A percentile compares a stretch with the other conserved stretches of the same genome.
phyloP scores from a whole-genome alignment of 2,329 filamentous ascomycete genomes.

The Monilinia aucupariae region DNA sequence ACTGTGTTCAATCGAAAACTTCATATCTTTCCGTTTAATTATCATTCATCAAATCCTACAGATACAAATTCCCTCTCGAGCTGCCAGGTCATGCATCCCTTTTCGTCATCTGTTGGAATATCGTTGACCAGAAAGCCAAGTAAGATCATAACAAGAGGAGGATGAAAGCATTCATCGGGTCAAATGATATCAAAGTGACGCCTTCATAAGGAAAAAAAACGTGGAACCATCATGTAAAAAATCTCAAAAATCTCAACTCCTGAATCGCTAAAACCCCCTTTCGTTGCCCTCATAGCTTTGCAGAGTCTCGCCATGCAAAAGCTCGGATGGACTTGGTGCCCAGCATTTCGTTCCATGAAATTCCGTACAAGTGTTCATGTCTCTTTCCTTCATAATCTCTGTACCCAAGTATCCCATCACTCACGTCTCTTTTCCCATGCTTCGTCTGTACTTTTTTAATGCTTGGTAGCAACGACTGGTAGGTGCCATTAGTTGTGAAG shows the following conservation, averaged over 20 bases:
- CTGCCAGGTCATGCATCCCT: constrained; percentile 8
- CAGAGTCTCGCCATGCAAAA: constrained; percentile 36
- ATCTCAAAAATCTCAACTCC: constrained; percentile 38
- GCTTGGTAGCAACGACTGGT: constrained; percentile 42
- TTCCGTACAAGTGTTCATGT: constrained; percentile 22
- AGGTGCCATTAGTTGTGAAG: constrained; percentile 29
- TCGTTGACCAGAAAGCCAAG: constrained; percentile 6
- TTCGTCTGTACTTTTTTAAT: constrained; percentile 23
- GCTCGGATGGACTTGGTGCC: constrained; percentile 31
- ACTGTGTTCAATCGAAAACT: constrained; percentile 12
- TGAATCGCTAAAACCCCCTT: constrained; percentile 34
- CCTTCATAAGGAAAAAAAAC: constrained; percentile 25
- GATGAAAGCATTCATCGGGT: constrained; percentile 2
- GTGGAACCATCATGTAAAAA: constrained; percentile 28
- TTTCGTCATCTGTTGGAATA: constrained; percentile 9
- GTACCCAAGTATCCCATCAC: constrained; percentile 17
- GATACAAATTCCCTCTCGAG: constrained; percentile 27
- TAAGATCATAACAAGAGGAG: not conserved
- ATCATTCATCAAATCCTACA: constrained; percentile 32
- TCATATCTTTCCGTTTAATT: constrained; percentile 31
- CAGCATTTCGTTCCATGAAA: constrained; percentile 22
- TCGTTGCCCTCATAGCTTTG: constrained; percentile 21
- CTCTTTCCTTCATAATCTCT: constrained; percentile 4
- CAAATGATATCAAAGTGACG: constrained; percentile 28
- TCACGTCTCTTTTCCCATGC: not conserved